Evolutionary conservation across 2,329 filamentous ascomycete species (phyloP), one percentile per base, ranked within the genome.

Genomic region (Penicillium sumatraense): DNA sequence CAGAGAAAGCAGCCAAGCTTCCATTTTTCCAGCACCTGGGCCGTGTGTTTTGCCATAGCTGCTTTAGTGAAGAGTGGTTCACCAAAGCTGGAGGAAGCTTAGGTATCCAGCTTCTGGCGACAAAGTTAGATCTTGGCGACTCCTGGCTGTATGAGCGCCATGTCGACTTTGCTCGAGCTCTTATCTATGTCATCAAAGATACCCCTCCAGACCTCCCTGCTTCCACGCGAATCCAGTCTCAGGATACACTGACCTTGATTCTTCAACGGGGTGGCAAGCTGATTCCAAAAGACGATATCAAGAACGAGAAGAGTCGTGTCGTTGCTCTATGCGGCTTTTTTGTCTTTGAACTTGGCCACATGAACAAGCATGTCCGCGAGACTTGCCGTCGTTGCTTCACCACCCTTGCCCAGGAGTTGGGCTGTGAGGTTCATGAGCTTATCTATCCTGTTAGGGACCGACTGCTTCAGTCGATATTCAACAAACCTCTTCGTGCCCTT

Each of bases 31-130:
- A 83, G 55, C 88, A 93, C 66, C 81, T 99, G 5, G 88, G 89
- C 35, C 89, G 86, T 57, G 88, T 87, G 0, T 96, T 98, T 71
- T 95, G 91, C 65, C 95, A 99, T 71, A 92, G 91, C 61, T 99
- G 95, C 72, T 93, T 97, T 66, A 92, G 95, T 66, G 93, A 99
- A 72, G 95, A 99, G 67, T 99, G 96, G 95, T 99, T 96, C 69
- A 93, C 93, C 49, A 99, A 99, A 75, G 90, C 92, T 33, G 95
- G 93, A 46, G 95, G 95, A 35, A 93, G 90, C 51, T 78, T 93
- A 18, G 96, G 96, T 52, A 97, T 99, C 66, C 89, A 90, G 67
- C 88, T 96, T 53, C 79, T 99, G 54, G 87, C 93, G 27, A 93
- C 90, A 2, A 89, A 93, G 63, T 80, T 98, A 52, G 87, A 93